Percentiles rank a stretch among this genome's conserved stretches.
Evolutionary conservation across 192 early-diverging fungal genomes (phyloP).

Genomic region (Bifiguratus adelaidae): DNA sequence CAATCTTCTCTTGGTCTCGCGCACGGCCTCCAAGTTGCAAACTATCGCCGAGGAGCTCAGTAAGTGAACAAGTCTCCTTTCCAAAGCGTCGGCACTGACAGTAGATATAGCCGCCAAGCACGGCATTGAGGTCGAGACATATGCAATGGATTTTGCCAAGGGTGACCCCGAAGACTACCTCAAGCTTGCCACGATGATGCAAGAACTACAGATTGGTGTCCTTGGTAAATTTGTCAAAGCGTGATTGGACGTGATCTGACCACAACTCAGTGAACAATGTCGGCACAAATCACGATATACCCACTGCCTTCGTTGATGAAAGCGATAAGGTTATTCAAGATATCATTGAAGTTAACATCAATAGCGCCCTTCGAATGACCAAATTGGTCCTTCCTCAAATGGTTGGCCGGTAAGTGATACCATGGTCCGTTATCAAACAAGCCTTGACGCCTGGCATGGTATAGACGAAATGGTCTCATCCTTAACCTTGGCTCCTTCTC

Average conservation of each 20-base stretch:
- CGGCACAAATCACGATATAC: constrained; percentile 83
- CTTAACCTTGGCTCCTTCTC: constrained; percentile 91
- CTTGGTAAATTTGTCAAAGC: constrained; percentile 35
- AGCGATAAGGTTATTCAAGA: constrained; percentile 41
- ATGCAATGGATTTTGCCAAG: constrained; percentile 75
- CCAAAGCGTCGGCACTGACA: neutral
- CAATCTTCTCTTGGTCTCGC: constrained; percentile 78
- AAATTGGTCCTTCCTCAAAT: constrained; percentile 72
- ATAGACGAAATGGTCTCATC: constrained; percentile 69
- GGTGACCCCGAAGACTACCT: constrained; percentile 53
- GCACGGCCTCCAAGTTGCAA: constrained; percentile 74
- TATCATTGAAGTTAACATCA: constrained; percentile 84
- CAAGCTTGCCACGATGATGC: constrained; percentile 45
- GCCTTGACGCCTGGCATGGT: too few relatives aligned
- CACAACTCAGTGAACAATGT: constrained; percentile 83
- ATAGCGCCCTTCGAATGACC: constrained; percentile 73
- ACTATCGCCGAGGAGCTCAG: constrained; percentile 56
- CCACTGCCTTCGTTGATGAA: constrained; percentile 78
- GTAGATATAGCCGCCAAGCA: constrained; percentile 25
- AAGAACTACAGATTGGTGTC: constrained; percentile 43
- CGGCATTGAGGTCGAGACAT: constrained; percentile 49
- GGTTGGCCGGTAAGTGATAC: constrained; percentile 40
- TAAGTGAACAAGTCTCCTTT: constrained; percentile 20
- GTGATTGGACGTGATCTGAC: neutral
- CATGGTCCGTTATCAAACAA: neutral